Evolutionary conservation across 208 protist genomes (phyloP).

Genomic region (Crithidia bombi): DNA sequence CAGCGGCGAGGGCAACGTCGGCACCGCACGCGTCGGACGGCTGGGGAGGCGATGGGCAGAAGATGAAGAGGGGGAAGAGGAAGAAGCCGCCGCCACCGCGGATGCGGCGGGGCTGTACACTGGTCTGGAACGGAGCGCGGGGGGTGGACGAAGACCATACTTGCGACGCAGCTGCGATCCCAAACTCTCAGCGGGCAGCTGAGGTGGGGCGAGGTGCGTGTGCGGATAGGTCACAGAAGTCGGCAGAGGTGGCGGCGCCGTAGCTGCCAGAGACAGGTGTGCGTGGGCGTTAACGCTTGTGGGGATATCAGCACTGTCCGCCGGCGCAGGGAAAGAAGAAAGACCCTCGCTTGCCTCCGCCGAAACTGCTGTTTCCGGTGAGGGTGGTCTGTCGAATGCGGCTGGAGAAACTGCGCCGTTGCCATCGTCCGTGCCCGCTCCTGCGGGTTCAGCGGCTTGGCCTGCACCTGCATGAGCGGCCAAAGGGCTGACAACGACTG

Average conservation of each 20-base stretch:
- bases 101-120: not conserved
- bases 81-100: not conserved
- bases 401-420: too few relatives aligned
- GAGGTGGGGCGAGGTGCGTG: constrained; percentile 10
- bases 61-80: not conserved
- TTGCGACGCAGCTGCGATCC: constrained; percentile 31
- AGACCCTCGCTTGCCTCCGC: not conserved
- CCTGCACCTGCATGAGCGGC: too few relatives aligned
- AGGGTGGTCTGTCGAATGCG: too few relatives aligned
- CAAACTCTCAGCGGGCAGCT: constrained; percentile 23
- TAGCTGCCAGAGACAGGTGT: not conserved
- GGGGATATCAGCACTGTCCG: too few relatives aligned
- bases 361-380: not conserved
- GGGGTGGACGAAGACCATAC: constrained; percentile 19
- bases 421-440: too few relatives aligned
- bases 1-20: not conserved
- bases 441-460: too few relatives aligned
- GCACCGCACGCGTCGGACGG: not conserved
- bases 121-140: not conserved
- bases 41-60: not conserved
- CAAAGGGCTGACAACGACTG: too few relatives aligned
- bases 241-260: not conserved
- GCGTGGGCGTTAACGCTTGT: not conserved
- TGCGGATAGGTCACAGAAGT: not conserved
- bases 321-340: too few relatives aligned